A percentile compares a stretch with the other conserved stretches of the same genome.
These are phyloP conservation scores for Brassica napus DNA, from an alignment of 345 rosid genomes.

Conservation along the genomic window DNA sequence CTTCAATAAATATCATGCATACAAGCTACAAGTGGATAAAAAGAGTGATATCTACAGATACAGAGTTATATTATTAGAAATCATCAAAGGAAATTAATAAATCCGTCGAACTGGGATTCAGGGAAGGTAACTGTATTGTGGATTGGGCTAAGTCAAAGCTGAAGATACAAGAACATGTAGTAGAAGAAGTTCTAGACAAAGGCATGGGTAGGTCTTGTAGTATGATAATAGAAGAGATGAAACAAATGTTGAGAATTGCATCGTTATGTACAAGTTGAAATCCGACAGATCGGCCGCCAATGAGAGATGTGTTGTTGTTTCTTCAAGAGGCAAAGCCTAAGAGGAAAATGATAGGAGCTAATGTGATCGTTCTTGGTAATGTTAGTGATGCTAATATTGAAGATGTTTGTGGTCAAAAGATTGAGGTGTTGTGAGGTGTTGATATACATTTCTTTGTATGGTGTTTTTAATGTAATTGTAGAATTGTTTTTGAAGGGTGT, in stretches of 20 bases:
- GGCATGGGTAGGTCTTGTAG: conserved; percentile 67
- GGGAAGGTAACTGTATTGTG: conserved; percentile 91
- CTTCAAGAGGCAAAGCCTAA: conserved; percentile 87
- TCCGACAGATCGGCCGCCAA: conserved; percentile 87
- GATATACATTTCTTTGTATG: conserved; percentile 39
- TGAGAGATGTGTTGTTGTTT: conserved; percentile 92
- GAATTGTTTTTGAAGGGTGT: neutral
- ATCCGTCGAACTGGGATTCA: conserved; percentile 82
- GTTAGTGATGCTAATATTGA: conserved; percentile 32
- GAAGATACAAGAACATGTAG: conserved; percentile 64
- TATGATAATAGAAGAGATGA: conserved; percentile 80
- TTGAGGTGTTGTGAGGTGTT: conserved; percentile 45
- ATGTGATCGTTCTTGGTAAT: conserved; percentile 16
- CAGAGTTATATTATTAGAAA: conserved; percentile 87
- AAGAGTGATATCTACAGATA: conserved; percentile 93
- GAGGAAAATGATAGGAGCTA: conserved; percentile 57
- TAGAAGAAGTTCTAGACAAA: conserved; percentile 60
- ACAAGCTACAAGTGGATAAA: conserved; percentile 85
- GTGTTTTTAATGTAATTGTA: conserved; percentile 22
- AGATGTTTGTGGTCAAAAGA: conserved; percentile 43
- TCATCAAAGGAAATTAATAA: conserved; percentile 59
- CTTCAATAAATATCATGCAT: no score
- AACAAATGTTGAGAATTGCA: conserved; percentile 83
- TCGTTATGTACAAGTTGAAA: conserved; percentile 73
- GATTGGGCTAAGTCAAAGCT: conserved; percentile 86